These are phyloP conservation scores for Stagonosporopsis chrysanthemi DNA, from an alignment of 2,329 filamentous ascomycete species.

Conservation along the genomic window DNA sequence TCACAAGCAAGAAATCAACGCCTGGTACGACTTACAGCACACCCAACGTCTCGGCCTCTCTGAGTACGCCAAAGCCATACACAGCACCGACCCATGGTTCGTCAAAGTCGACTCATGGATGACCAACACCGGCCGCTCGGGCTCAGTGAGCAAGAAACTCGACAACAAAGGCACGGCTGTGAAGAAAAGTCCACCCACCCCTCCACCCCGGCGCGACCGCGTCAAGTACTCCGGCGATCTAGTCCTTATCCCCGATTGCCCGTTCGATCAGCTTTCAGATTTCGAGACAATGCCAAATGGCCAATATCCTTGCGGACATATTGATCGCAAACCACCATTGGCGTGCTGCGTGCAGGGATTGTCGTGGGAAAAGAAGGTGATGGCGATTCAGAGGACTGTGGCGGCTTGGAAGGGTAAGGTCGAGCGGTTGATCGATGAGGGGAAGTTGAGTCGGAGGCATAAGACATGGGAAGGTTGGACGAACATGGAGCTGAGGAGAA, in stretches of 20 bases:
- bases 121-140: too few relatives aligned
- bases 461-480: slow-evolving; percentile 11
- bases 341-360: slow-evolving; percentile 9
- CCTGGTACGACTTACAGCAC: slow-evolving; percentile 5
- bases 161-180: neutral
- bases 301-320: slow-evolving; percentile 1
- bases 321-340: neutral
- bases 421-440: slow-evolving; percentile 1
- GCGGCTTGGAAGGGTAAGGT: neutral
- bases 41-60: neutral
- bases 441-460: slow-evolving; percentile 1
- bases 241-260: neutral
- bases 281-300: neutral
- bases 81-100: too few relatives aligned
- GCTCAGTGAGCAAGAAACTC: neutral
- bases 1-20: slow-evolving; percentile 3
- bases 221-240: neutral
- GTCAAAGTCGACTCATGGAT: too few relatives aligned
- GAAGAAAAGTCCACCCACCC: neutral
- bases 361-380: neutral
- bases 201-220: neutral
- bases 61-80: too few relatives aligned
- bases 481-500: neutral
- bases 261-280: neutral
- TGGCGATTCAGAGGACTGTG: neutral